Evolutionary conservation across 2,329 filamentous ascomycete genomes (phyloP), one percentile per base, ranked within the genome.

Genomic region (Botrytis porri): DNA sequence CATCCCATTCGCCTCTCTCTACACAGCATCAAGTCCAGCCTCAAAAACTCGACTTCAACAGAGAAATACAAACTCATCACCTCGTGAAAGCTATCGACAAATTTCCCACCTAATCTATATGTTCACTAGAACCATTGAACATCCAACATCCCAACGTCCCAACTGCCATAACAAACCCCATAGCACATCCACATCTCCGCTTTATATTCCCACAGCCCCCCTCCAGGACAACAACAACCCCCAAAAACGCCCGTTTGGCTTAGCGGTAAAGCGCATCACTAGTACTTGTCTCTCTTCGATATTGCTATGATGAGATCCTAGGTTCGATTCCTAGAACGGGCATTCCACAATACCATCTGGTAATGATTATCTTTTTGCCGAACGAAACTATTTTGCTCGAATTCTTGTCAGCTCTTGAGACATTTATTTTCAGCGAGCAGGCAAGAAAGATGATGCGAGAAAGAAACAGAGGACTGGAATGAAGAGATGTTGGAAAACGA

Each of bases 241-340:
- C 29, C 1, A 6, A 25, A 3, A 41, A 69, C n/a, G 65, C 65
- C 65, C 65, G 65, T 69, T 69, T 69, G 65, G 65, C 65, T 69
- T 69, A 67, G 65, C 65, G 65, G 65, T 69, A 69, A 69, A 69
- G 65, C 65, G 65, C 65, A 69, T 69, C 65, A 69, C 65, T 69
- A 69, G 65, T 69, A 69, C 20, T 5, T 65, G 62, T 10, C n/a
- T n/a, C n/a, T n/a, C n/a, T n/a, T n/a, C n/a, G n/a, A n/a, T n/a
- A n/a, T n/a, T n/a, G n/a, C n/a, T n/a, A 67, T 67, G 65, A 67
- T 67, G 65, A 67, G 65, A 69, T 69, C 65, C 65, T 69, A 69
- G 65, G 65, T 69, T 69, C 65, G 65, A 69, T 41, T 69, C 65
- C 65, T 69, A 69, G 65, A 69, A 69, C 48, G 65, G 65, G 65